Evolutionary conservation across 495 filamentous ascomycete species (phyloP), one percentile per base, ranked within the genome.

Genomic region (Baudoinia panamericana): DNA sequence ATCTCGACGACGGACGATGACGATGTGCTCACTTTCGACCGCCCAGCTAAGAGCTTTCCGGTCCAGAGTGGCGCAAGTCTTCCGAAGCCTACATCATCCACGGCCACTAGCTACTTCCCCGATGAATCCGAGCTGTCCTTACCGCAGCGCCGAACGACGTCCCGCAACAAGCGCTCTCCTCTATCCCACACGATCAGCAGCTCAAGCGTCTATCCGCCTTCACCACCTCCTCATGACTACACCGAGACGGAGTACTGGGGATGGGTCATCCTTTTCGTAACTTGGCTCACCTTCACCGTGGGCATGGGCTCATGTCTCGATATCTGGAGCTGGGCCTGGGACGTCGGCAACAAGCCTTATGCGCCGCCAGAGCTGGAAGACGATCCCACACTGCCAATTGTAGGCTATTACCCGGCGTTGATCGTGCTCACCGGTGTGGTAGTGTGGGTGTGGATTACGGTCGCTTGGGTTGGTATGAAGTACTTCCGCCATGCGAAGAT

Each of bases 261-360:
- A 2, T 96, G 85, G 82, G 77, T 93, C 1, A 78, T 97, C 3
- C 66, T 96, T 19, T 60, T 80, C 24, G 76, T 79, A 37, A 97
- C 90, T 1, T 97, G 90, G 90, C 58, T 87, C 19, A 84, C 94
- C 19, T 94, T 96, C 56, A 84, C 95, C 21, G 74, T 86, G 1
- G 90, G 90, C 19, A 95, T 96, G 78, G 90, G 90, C 21, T 86
- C 80, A 27, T 94, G 86, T 56, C 70, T 94, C 12, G 90, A 78
- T n/a, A 77, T 95, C n/a, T 97, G 90, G 90, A 90, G 77, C 58
- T 97, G 90, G 90, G 88, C 90, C 0, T 96, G 90, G 90, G 90
- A 95, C 64, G 88, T 95, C 5, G 87, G 85, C n/a, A 84, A 85
- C 56, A 94, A 84, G 13, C 86, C 86, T 0, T 87, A 92, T 56